Evolutionary conservation across 345 rosid species (phyloP), one percentile per base, ranked within the genome.

Genomic region (Eucalyptus cloeziana): DNA sequence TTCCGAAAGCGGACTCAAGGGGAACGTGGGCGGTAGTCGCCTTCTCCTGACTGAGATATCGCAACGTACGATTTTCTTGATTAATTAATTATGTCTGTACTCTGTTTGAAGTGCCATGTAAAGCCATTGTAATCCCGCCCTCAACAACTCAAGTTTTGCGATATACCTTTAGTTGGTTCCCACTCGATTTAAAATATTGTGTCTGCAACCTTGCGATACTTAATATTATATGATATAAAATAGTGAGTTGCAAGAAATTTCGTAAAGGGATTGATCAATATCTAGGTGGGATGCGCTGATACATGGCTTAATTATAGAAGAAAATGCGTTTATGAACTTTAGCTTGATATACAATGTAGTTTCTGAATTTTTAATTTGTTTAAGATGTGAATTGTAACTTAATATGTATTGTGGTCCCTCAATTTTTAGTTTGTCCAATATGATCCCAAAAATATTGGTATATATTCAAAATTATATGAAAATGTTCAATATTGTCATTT

Each of bases 321-420:
- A 44, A 44, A 8, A 44, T 44, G 10, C 10, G 3, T 44, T 3
- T 44, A 44, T 44, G 10, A 44, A 52, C 1, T 52, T 52, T 52
- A 52, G 10, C 4, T 52, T 52, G 24, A 19, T 4, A 19, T 56
- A 0, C 1, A 56, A 56, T 56, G 0, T 5, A 2, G 0, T 10
- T 0, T 0, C 0, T 56, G 13, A 9, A 56, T 4, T 24, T 56
- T 56, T 24, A 56, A 56, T 56, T 56, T 56, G 62, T 22, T 56
- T 0, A 56, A 56, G 4, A 52, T 0, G 2, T 52, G 25, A 52
- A 52, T 0, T 52, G 5, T 52, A 44, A 52, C 58, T 52, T 52
- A 52, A 19, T 52, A 19, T 10, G 12, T 3, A 56, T 9, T 24
- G 1, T 24, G 3, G 6, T 10, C 6, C 0, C 0, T 24, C 1